phyloP scores from a whole-genome alignment of 2,329 filamentous ascomycete species.

The Alternaria sp. region DNA sequence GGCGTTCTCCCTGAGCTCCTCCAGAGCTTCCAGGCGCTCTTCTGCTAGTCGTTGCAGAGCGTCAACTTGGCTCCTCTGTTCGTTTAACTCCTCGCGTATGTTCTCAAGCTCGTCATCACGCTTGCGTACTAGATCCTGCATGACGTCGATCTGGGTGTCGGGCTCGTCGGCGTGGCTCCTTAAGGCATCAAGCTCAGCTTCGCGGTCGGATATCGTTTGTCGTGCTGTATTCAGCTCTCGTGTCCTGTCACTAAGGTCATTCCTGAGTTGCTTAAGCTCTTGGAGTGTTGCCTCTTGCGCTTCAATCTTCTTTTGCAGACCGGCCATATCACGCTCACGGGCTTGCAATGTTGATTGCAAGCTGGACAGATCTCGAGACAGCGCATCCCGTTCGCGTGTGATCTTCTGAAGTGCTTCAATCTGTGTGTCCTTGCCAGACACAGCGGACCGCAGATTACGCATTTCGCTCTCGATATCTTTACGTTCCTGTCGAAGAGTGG shows the following conservation, averaged over 20 bases:
- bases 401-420: constrained; percentile 49
- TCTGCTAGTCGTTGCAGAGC: constrained; percentile 46
- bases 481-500: constrained; percentile 41
- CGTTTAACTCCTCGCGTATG: constrained; percentile 57
- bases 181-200: constrained; percentile 49
- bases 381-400: constrained; percentile 44
- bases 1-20: constrained; percentile 61
- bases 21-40: constrained; percentile 56
- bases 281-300: constrained; percentile 39
- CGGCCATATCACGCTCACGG: constrained; percentile 45
- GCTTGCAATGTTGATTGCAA: constrained; percentile 42
- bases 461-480: constrained; percentile 33
- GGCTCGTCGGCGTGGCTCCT: constrained; percentile 49
- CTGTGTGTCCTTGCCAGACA: constrained; percentile 44
- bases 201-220: constrained; percentile 47
- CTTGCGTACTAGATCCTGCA: constrained; percentile 55
- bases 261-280: constrained; percentile 42
- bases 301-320: constrained; percentile 45
- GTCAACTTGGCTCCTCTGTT: constrained; percentile 43
- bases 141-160: constrained; percentile 52
- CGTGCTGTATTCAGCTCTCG: constrained; percentile 49
- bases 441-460: constrained; percentile 35
- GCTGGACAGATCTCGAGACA: constrained; percentile 42
- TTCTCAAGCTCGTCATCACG: constrained; percentile 63
- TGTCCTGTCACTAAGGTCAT: constrained; percentile 42